Evolutionary conservation across 192 early-diverging fungal genomes (phyloP).

Genomic region (Dimargaris verticillata): DNA sequence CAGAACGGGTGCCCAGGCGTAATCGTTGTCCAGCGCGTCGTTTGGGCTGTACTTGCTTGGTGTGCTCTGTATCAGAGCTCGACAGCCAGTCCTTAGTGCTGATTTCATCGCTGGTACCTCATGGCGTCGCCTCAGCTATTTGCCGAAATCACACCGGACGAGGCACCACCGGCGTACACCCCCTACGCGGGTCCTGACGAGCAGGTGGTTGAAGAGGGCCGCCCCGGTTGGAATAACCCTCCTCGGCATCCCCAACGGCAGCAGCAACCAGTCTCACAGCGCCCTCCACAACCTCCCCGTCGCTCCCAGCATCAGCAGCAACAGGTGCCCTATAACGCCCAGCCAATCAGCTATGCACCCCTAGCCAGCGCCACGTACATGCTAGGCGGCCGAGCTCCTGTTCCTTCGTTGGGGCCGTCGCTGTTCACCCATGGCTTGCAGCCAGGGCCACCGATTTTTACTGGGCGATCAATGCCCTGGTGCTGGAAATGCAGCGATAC

Average conservation of each 20-base stretch:
- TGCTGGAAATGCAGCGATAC: slow-evolving; percentile 11
- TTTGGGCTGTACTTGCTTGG: too few relatives aligned
- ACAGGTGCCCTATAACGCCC: background rate
- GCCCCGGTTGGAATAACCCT: slow-evolving; percentile 8
- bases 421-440: background rate
- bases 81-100: too few relatives aligned
- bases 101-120: too few relatives aligned
- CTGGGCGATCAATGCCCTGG: slow-evolving; percentile 9
- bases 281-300: background rate
- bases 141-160: background rate
- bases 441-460: background rate
- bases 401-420: background rate
- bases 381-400: background rate
- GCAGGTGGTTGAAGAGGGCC: slow-evolving; percentile 10
- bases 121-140: too few relatives aligned
- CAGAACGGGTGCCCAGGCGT: too few relatives aligned
- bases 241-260: background rate
- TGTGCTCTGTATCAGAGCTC: too few relatives aligned
- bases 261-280: background rate
- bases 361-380: background rate
- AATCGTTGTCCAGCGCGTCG: too few relatives aligned
- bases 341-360: background rate
- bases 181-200: slow-evolving; percentile 6
- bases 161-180: slow-evolving; percentile 8
- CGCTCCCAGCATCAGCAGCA: background rate